Percentiles rank a stretch among this genome's conserved stretches.
Conservation (phyloP, 1,284 basidiomycete genomes). For the Cryptococcus neoformans region DNA sequence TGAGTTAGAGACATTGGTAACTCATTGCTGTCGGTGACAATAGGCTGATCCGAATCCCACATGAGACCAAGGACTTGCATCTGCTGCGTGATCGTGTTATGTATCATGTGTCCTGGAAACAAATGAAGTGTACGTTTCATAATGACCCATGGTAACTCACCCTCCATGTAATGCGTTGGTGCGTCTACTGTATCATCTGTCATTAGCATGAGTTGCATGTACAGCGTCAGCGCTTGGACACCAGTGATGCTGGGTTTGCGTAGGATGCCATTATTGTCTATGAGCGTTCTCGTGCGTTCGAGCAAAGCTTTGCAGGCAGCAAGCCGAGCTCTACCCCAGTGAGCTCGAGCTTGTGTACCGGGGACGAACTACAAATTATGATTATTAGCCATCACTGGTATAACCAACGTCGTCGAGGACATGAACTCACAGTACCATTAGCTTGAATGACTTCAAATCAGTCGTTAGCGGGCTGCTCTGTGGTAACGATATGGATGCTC, state of each 20-base stretch:
- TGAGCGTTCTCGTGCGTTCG: constrained; percentile 27
- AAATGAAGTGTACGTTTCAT: not conserved
- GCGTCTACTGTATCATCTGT: constrained; percentile 16
- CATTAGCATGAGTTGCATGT: constrained; percentile 29
- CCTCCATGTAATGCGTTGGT: constrained; percentile 21
- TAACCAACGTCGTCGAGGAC: not conserved
- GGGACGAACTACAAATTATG: constrained; percentile 16
- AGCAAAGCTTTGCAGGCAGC: constrained; percentile 29
- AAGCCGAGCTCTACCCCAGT: constrained; percentile 31
- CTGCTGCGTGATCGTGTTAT: constrained; percentile 29
- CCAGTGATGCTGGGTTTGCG: constrained; percentile 30
- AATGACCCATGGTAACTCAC: constrained; percentile 13
- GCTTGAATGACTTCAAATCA: constrained; percentile 21
- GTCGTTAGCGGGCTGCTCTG: not conserved
- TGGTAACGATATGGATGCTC: not conserved
- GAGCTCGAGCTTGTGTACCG: constrained; percentile 22
- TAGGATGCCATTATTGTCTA: constrained; percentile 28
- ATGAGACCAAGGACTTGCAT: constrained; percentile 27
- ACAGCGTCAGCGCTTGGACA: constrained; percentile 30
- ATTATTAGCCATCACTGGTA: not conserved
- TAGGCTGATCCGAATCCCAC: constrained; percentile 22
- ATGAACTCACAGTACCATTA: constrained; percentile 19
- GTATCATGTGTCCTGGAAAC: constrained; percentile 22
- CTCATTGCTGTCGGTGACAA: constrained; percentile 17
- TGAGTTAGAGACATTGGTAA: constrained; percentile 9